phyloP scores from a whole-genome alignment of 164 flowering plant species.

The Vitis amurensis region DNA sequence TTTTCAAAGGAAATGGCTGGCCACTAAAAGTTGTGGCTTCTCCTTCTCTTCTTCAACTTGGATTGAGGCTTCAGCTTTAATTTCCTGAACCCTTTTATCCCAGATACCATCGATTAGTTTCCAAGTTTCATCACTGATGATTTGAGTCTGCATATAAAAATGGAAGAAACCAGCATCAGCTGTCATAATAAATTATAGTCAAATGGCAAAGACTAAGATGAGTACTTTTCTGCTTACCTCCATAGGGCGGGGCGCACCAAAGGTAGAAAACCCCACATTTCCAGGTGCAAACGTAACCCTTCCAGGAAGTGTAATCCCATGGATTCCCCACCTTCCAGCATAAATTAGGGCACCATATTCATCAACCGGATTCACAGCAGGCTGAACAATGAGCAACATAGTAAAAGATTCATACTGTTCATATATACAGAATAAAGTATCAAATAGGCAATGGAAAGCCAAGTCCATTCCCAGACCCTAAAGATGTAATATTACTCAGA shows the following conservation, averaged over 20 bases:
- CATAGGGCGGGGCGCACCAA: constrained; percentile 96
- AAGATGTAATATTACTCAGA: not conserved
- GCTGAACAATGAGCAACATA: constrained; percentile 41
- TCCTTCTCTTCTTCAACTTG: constrained; percentile 64
- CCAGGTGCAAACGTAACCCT: constrained; percentile 96
- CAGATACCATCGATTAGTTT: constrained; percentile 82
- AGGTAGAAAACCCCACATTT: constrained; percentile 81
- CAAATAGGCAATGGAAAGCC: not conserved
- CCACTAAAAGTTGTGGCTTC: constrained; percentile 71
- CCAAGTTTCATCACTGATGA: constrained; percentile 87
- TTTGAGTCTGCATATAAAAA: constrained; percentile 66
- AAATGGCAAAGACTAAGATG: not conserved
- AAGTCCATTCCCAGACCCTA: not conserved
- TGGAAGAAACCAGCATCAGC: constrained; percentile 1
- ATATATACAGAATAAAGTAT: not conserved
- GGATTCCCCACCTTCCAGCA: constrained; percentile 93
- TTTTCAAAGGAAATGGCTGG: constrained; percentile 69
- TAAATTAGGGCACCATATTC: constrained; percentile 89
- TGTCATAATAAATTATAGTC: not conserved
- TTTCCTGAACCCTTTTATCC: constrained; percentile 80
- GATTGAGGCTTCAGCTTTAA: constrained; percentile 46
- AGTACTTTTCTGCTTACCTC: constrained; percentile 45
- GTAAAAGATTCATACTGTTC: not conserved
- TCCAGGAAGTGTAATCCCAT: constrained; percentile 86
- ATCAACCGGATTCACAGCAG: constrained; percentile 65